Evolutionary conservation across 495 filamentous ascomycete genomes (phyloP).

Genomic region (Talaromyces thailandensis): DNA sequence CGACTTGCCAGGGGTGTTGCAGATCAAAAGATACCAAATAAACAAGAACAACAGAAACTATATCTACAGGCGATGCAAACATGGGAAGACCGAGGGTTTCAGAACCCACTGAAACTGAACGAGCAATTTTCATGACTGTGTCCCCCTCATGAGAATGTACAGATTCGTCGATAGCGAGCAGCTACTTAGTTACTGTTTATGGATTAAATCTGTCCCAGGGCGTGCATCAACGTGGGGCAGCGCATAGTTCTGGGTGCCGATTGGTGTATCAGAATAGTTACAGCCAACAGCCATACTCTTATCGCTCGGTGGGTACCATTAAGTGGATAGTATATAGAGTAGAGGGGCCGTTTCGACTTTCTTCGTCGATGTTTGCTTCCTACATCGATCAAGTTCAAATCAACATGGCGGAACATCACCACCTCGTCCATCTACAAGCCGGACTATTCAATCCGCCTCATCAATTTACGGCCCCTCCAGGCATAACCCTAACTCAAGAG

Average conservation of each 20-base stretch:
- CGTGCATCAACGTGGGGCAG: not conserved
- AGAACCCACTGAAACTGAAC: slow-evolving; percentile 6
- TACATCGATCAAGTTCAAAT: not conserved
- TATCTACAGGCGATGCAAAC: slow-evolving; percentile 5
- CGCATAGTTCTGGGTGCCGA: not conserved
- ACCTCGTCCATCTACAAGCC: slow-evolving; percentile 2
- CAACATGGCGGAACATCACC: slow-evolving; percentile 1
- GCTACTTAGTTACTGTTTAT: not conserved
- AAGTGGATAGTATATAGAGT: not conserved
- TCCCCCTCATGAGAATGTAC: not conserved
- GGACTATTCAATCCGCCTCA: slow-evolving; percentile 1
- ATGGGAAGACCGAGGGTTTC: slow-evolving; percentile 7
- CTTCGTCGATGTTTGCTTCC: not conserved
- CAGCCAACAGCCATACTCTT: not conserved
- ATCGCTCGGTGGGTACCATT: not conserved
- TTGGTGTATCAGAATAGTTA: not conserved
- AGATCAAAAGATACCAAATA: not conserved
- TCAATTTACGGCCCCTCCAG: slow-evolving; percentile 3
- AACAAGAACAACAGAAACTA: not conserved
- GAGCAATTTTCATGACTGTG: not conserved
- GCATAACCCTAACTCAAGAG: slow-evolving; percentile 2
- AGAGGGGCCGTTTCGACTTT: not conserved
- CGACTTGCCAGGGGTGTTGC: slow-evolving; percentile 16
- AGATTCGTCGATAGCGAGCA: not conserved
- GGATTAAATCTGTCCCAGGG: not conserved